A percentile compares a stretch with the other conserved stretches of the same genome.
Conservation (phyloP, 768 basidiomycete species). For the Serendipita sp. region DNA sequence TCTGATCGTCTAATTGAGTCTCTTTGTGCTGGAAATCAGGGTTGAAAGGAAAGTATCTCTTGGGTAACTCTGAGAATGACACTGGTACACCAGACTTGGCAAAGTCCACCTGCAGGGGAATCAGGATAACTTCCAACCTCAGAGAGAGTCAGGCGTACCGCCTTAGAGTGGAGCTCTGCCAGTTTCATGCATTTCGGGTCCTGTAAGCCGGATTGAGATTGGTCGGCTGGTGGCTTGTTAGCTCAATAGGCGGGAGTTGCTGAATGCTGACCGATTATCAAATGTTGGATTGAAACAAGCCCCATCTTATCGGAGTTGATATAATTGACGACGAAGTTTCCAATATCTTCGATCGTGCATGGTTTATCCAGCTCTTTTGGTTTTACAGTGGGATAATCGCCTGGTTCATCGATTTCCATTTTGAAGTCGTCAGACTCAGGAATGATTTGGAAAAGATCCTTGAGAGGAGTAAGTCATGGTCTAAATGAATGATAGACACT, state of each 20-base stretch:
- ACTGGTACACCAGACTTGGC: constrained; percentile 12
- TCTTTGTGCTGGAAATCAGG: neutral
- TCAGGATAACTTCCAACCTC: neutral
- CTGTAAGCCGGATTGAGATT: constrained; percentile 36
- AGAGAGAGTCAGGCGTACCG: neutral
- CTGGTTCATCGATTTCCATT: constrained; percentile 22
- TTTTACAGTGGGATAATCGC: constrained; percentile 31
- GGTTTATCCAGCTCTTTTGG: constrained; percentile 29
- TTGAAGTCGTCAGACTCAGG: constrained; percentile 7
- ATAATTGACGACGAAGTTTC: constrained; percentile 53
- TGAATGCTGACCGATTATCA: constrained; percentile 21
- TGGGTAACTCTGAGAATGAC: neutral
- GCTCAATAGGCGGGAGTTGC: constrained; percentile 18
- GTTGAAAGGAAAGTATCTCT: neutral
- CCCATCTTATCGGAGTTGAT: constrained; percentile 41
- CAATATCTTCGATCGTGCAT: constrained; percentile 46
- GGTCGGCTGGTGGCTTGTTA: constrained; percentile 49
- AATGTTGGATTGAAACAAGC: constrained; percentile 45
- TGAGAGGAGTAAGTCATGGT: constrained; percentile 11
- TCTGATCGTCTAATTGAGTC: constrained; percentile 9
- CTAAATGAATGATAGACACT: constrained; percentile 34
- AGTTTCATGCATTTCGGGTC: constrained; percentile 36
- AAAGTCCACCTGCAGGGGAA: constrained; percentile 11
- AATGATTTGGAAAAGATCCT: constrained; percentile 15
- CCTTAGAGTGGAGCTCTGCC: constrained; percentile 30